phyloP scores from a whole-genome alignment of 257 asterid genomes.

The Ilex asprella region DNA sequence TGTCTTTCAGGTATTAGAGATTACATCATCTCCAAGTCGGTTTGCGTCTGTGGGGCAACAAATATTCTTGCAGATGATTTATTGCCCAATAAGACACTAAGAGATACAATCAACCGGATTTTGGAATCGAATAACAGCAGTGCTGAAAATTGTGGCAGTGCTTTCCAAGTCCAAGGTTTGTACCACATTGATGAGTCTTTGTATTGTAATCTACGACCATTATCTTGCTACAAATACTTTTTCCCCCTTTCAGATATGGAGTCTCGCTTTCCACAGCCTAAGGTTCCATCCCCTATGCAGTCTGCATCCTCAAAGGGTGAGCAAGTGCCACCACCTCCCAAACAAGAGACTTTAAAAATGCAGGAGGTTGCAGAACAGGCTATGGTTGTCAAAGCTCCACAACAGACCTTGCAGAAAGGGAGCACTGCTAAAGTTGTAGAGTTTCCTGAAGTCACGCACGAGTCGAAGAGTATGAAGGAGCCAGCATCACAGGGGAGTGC shows the following conservation, averaged over 20 bases:
- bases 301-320: conserved; percentile 87
- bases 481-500: conserved; percentile 65
- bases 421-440: conserved; percentile 40
- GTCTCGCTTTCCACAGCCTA: conserved; percentile 80
- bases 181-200: conserved; percentile 1
- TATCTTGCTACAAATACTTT: too few relatives aligned
- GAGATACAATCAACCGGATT: conserved; percentile 85
- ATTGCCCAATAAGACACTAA: conserved; percentile 84
- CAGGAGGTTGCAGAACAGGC: conserved; percentile 41
- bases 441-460: conserved; percentile 75
- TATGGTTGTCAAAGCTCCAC: conserved; percentile 26
- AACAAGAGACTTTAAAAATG: conserved; percentile 41
- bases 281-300: conserved; percentile 72
- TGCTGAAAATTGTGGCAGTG: conserved; percentile 71
- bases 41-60: conserved; percentile 88
- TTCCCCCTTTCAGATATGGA: conserved; percentile 63
- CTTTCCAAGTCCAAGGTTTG: conserved; percentile 78
- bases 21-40: conserved; percentile 61
- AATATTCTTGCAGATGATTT: conserved; percentile 91
- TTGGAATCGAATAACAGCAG: conserved; percentile 81
- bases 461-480: conserved; percentile 57
- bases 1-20: conserved; percentile 72
- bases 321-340: conserved; percentile 37
- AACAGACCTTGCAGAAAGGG: conserved; percentile 37
- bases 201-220: too few relatives aligned